A percentile compares a stretch with the other conserved stretches of the same genome.
phyloP scores from a whole-genome alignment of 805 yeast species.

The Wickerhamiella vanderwaltii region DNA sequence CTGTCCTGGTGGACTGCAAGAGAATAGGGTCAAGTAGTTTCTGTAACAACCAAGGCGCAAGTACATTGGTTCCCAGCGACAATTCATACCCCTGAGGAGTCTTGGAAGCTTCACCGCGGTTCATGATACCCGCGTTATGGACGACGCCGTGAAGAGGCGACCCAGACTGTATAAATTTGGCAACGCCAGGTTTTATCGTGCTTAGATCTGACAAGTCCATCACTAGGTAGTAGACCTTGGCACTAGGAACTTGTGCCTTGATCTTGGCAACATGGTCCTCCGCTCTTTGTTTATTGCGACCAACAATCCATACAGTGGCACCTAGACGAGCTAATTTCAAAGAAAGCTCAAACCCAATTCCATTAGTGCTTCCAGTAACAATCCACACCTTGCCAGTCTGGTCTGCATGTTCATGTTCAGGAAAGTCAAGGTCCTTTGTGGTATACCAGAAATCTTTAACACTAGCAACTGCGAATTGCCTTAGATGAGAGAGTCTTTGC shows the following conservation, averaged over 20 bases:
- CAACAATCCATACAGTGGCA: constrained; percentile 31
- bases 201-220: constrained; percentile 29
- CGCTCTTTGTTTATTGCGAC: constrained; percentile 30
- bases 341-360: constrained; percentile 11
- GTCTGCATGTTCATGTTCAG: too few relatives aligned
- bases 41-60: constrained; percentile 37
- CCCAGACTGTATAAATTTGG: constrained; percentile 23
- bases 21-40: constrained; percentile 29
- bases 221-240: constrained; percentile 17
- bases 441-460: too few relatives aligned
- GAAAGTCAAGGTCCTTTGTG: too few relatives aligned
- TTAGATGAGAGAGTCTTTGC: too few relatives aligned
- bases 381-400: constrained; percentile 24
- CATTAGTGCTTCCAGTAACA: constrained; percentile 12
- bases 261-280: constrained; percentile 24
- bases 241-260: constrained; percentile 20
- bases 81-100: constrained; percentile 37
- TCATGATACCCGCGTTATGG: constrained; percentile 38
- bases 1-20: constrained; percentile 22
- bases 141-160: constrained; percentile 29
- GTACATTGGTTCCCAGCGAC: constrained; percentile 36
- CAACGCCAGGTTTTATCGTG: constrained; percentile 32
- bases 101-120: not conserved
- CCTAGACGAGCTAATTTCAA: constrained; percentile 13
- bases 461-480: too few relatives aligned